Percentiles rank a stretch among this genome's conserved stretches.
These are phyloP conservation scores for Speleostelium caveatum DNA, from an alignment of 78 protist species.

Conservation along the genomic window DNA sequence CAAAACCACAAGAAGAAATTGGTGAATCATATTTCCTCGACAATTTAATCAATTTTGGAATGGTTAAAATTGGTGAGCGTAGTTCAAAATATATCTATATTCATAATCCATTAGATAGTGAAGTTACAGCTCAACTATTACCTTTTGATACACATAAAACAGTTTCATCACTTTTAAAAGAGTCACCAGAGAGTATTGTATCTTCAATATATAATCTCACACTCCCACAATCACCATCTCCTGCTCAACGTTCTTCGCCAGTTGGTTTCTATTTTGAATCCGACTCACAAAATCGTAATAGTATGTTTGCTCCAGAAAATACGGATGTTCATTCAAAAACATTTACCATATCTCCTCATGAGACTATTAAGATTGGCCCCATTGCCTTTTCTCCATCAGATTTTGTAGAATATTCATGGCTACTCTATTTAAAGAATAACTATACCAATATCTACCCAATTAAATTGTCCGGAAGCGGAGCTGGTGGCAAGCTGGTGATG, in stretches of 20 bases:
- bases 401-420: neutral
- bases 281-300: neutral
- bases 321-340: neutral
- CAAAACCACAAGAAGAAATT: neutral
- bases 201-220: too few species aligned
- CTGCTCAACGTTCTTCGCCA: neutral
- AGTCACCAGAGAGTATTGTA: too few species aligned
- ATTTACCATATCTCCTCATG: conserved; percentile 1
- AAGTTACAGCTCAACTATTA: conserved; percentile 3
- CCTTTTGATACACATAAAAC: conserved; percentile 6
- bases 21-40: neutral
- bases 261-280: too few species aligned
- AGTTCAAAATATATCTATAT: neutral
- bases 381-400: conserved; percentile 45
- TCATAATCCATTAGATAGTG: conserved; percentile 27
- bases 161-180: neutral
- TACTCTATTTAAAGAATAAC: conserved; percentile 33
- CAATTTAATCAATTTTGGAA: conserved; percentile 35
- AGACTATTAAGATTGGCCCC: conserved; percentile 30
- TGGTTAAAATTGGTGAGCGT: conserved; percentile 10
- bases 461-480: conserved; percentile 10
- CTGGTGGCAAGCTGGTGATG: conserved; percentile 42
- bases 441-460: conserved; percentile 23
- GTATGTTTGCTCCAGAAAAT: neutral
- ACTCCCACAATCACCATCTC: neutral